Evolutionary conservation across 2,329 filamentous ascomycete species (phyloP), one percentile per base, ranked within the genome.

Genomic region (Ceratocystis smalleyi): DNA sequence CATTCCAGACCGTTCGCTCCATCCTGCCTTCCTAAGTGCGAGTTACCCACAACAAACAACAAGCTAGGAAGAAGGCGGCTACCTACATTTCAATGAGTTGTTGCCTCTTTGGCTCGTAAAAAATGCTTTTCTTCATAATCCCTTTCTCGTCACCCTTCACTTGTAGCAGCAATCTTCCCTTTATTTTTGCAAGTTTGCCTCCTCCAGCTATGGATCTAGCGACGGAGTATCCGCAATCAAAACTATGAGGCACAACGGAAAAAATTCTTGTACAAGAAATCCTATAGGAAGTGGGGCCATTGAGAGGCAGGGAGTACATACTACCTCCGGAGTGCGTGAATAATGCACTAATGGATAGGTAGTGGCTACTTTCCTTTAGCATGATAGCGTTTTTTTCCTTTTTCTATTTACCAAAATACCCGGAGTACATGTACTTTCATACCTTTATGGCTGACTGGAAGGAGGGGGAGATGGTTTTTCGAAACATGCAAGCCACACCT

Each of bases 151-250:
- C 12, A 22, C 47, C 8, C 22, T 51, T 7, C 45, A n/a, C 43
- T 27, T 12, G n/a, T 19, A 22, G 35, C 59, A n/a, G 15, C 32
- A 15, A 45, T 19, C n/a, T 60, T 24, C 43, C 32, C 32, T 40
- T 32, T 60, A 22, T 19, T 22, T 55, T 55, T 55, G 59, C 43
- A 47, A 30, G 45, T 49, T 61, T 61, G 59, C 59, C 59, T 30
- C 59, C 35, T 43, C 35, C 43, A 32, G n/a, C 59, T 17, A 61
- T 61, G 59, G 43, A 49, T 61, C 24, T 61, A 61, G 59, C 15
- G 59, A 47, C 59, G 59, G 59, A 61, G 59, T 49, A 61, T 47
- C 59, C 59, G 59, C 59, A 61, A 40, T 61, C 43, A 49, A 61
- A 61, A 27, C 22, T 55, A 55, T 55, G 51, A 55, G 51, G 51